Evolutionary conservation across 805 yeast species (phyloP), one percentile per base, ranked within the genome.

Genomic region (Lachancea mirantina): DNA sequence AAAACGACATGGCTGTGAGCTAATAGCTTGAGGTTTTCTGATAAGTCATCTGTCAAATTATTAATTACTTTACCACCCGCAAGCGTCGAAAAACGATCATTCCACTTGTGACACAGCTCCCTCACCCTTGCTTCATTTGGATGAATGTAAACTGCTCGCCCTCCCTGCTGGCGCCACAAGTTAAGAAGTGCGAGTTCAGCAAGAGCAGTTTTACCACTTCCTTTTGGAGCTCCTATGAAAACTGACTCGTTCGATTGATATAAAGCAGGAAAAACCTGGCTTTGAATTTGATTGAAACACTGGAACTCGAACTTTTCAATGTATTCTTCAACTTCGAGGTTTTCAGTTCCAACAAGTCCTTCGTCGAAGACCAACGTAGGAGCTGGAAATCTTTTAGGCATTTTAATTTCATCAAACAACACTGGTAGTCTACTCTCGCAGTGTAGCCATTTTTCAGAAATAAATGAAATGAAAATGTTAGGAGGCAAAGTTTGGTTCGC

Each of bases 401-500:
- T 38, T 8, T 36, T 31, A 7, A 55, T 30, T 17, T 40, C 38
- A 16, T 40, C 46, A 9, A 54, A 32, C 35, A 74, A 55, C 1
- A 85, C 64, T 0, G 95, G 84, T 1, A 70, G 51, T 38, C 70
- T 72, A 40, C 68, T 64, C 35, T 73, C 83, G 36, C 85, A 74
- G 40, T 84, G 88, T 4, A 87, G 58, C 98, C 97, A 92, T 38
- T 68, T 74, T 37, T 88, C 94, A 36, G 94, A 84, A 2, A 81
- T 57, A 8, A 88, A 54, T 0, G 80, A 66, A 4, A 87, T 68
- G 54, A 81, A 84, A 42, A 80, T 76, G 44, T 75, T 78, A 0
- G 96, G 95, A 1, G 88, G 82, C 9, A 62, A 28, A 9, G 35
- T 32, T 11, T 41, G 41, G 22, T 56, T 54, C 20, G 48, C 43